Base-by-base conservation (phyloP, 2,329 filamentous ascomycete species). In the Pseudogymnoascus sp. region DNA sequence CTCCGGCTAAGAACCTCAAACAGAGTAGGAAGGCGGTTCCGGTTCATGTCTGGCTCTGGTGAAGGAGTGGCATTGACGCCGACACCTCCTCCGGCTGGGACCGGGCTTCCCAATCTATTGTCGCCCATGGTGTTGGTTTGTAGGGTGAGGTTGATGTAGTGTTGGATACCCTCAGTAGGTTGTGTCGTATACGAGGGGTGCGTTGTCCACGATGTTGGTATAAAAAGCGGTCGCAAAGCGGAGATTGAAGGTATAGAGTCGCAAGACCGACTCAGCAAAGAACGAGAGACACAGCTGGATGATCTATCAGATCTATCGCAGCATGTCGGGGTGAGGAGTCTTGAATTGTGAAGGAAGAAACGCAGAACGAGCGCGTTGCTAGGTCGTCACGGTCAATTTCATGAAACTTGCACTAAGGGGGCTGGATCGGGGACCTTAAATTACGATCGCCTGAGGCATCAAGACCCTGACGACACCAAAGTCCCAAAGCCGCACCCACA, bases 1-100 rank as follows among this genome's bases (percentile, higher is more conserved):
- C 92, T 87, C 69, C 96, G 87, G 74, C 91, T 96, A 66, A 99
- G 80, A 63, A 99, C 95, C 77, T 99, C 96, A 74, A 96, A 97
- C 61, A 99, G 85, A 1, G 92, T 97, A 57, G 95, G 95, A 65
- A 99, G 84, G 68, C 95, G 85, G 74, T 96, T 96, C 72, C 95
- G 87, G 68, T 78, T 77, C 67, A 84, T 73, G 68, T 88, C 85
- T 57, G 84, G 83, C 67, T 80, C 76, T 57, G 83, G 83, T 51
- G 84, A 84, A 60, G 82, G 79, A 63, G 78, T 77, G 26, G 47
- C 26, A 57, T 57, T 57, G 47, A 57, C 26, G 8, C 47, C 47
- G 26, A 57, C 11, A 18, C 47, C 47, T 1, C 47, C 47, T 57
- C 47, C 47, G 18, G 47, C 47, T 12, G 26, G 47, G n/a, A 34